Base-by-base conservation (phyloP, 2,329 filamentous ascomycete species). In the Fusarium stilboides region DNA sequence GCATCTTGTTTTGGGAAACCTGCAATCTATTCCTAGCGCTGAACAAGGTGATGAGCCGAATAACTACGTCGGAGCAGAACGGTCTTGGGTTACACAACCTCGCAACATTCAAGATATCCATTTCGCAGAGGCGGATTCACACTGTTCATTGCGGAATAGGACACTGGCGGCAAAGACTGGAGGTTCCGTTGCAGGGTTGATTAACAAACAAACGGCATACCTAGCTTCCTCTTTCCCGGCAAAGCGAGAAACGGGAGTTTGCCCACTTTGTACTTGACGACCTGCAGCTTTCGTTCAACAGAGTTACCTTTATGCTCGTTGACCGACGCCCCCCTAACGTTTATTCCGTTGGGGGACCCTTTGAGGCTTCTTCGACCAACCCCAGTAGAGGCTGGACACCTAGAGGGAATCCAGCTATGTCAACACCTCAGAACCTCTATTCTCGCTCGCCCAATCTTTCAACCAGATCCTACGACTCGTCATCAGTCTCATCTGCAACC, bases 381-480 rank as follows among this genome's bases (percentile, higher is more conserved):
- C 53, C 52, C 26, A 54, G 55, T 55, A 71, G 59, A 67, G 57
- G 47, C 51, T 69, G 68, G 69, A 47, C 50, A 44, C 44, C 57
- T 44, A 66, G 54, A 57, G 68, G 61, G 31, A 61, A 57, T 36
- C 57, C 58, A 57, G 57, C 57, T 43, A 89, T 89, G 87, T 82
- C 86, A 74, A 83, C 86, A 51, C 71, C 76, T 62, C 87, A 89
- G 80, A 87, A 84, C 76, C 80, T 83, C 50, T 89, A 87, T 77
- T 80, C 86, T 74, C 87, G 87, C 79, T 90, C 88, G 60, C 88
- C 88, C 64, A 89, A 89, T 78, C 83, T 82, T 64, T 89, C 87
- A 69, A 86, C 84, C 68, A 84, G 85, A 77, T 89, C 87, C 70
- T 90, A 88, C 84, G 87, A 89, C 79, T 89, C 88, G 62, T 89